Evolutionary conservation across 2,329 filamentous ascomycete species (phyloP), one percentile per base, ranked within the genome.

Genomic region (Alternaria ventricosa): DNA sequence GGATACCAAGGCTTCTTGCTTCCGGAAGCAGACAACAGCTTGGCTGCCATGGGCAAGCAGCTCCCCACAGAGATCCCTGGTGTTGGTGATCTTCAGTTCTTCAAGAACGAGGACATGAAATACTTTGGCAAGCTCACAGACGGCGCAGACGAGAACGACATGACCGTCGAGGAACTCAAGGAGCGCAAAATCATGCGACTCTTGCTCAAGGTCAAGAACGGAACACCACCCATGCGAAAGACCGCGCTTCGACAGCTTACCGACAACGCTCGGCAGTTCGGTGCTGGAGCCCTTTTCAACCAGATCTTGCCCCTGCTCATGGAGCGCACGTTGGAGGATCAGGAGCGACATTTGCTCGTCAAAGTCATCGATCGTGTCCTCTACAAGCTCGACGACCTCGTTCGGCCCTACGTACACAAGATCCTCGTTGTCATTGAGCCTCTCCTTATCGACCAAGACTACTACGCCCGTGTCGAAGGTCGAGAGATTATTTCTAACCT

Each of bases 401-500:
- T 99, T 57, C 89, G 96, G 44, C 96, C 96, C 22, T 99, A 95
- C 69, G 95, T 97, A 15, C 96, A 99, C 84, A 98, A 98, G 84
- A 99, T 99, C 66, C 83, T 99, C 61, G 96, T 99, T 57, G 96
- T 99, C 77, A 99, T 99, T 73, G 96, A 99, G 81, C 96, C 96
- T n/a, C 86, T 99, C 54, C 91, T 99, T 70, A 99, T 99, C 75
- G 96, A 99, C 78, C 96, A 99, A 83, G 96, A 99, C 82, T 99
- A 99, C 83, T 99, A 99, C 80, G 96, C 96, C 45, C 91, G 96
- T 79, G 96, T 99, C 6, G 96, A 99, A 81, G 96, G 96, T 81
- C 93, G 96, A 71, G 96, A 99, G 80, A 99, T 99, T 73, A 99
- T 99, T 73, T 98, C 95, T 59, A 99, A 99, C 79, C 88, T 99